Percentiles rank a stretch among this genome's conserved stretches.
Conservation (phyloP, 257 asterid species). For the Primulina eburnea region DNA sequence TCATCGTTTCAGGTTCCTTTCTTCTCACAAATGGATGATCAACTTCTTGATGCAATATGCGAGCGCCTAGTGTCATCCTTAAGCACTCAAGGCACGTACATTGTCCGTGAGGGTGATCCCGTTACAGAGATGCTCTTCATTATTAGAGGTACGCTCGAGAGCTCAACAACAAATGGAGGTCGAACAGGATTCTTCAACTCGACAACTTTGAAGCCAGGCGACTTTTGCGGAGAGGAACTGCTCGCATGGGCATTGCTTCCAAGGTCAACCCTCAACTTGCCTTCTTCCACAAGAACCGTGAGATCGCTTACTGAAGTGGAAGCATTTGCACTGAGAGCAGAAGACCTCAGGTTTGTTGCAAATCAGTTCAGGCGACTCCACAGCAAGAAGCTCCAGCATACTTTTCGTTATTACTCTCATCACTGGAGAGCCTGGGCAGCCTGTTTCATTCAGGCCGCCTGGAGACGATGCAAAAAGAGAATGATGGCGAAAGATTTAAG, state of each 20-base stretch:
- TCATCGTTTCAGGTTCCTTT: conserved; percentile 69
- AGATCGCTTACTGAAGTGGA: conserved; percentile 68
- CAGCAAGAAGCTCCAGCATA: conserved; percentile 78
- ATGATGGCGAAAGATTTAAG: conserved; percentile 39
- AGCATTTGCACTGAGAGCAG: conserved; percentile 76
- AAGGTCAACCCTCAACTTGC: conserved; percentile 51
- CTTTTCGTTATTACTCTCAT: conserved; percentile 71
- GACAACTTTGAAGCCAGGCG: conserved; percentile 58
- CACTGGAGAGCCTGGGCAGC: conserved; percentile 92
- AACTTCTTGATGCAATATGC: conserved; percentile 80
- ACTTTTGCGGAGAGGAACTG: conserved; percentile 81
- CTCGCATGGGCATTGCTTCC: conserved; percentile 87
- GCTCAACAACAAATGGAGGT: conserved; percentile 91
- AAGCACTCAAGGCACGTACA: conserved; percentile 69
- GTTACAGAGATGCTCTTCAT: conserved; percentile 73
- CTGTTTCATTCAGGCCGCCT: conserved; percentile 74
- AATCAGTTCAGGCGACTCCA: conserved; percentile 83
- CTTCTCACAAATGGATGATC: conserved; percentile 83
- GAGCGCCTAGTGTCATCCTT: conserved; percentile 75
- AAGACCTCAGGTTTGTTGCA: conserved; percentile 79
- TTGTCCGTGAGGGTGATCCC: conserved; percentile 92
- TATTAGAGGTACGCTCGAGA: conserved; percentile 70
- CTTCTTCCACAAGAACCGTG: conserved; percentile 84
- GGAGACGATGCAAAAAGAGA: conserved; percentile 62
- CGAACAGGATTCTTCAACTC: conserved; percentile 76